Percentiles rank a stretch among this genome's conserved stretches.
Evolutionary conservation across 805 yeast species (phyloP).

Genomic region (Candida quercuum): DNA sequence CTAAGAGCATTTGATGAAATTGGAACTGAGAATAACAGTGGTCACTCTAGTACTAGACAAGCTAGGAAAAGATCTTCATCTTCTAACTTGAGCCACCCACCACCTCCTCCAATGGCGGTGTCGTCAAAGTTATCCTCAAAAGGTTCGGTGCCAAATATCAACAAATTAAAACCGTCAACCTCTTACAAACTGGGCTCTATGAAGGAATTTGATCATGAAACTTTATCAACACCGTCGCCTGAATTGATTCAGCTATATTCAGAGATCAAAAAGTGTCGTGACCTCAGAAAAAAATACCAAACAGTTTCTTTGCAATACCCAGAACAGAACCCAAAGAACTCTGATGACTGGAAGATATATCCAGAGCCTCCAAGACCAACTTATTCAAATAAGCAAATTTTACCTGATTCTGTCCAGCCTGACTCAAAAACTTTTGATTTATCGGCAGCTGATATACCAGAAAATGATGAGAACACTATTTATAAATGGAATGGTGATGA

Average conservation of each 20-base stretch:
- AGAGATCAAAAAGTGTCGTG: constrained; percentile 62
- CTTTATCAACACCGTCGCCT: constrained; percentile 57
- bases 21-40: constrained; percentile 7
- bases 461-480: constrained; percentile 40
- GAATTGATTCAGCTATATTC: constrained; percentile 61
- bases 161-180: constrained; percentile 11
- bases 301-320: constrained; percentile 65
- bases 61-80: constrained; percentile 29
- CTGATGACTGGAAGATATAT: constrained; percentile 67
- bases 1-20: constrained; percentile 46
- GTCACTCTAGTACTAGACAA: constrained; percentile 24
- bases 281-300: constrained; percentile 73
- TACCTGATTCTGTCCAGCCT: constrained; percentile 32
- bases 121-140: constrained; percentile 24
- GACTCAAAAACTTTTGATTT: constrained; percentile 39
- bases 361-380: constrained; percentile 95
- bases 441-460: constrained; percentile 37
- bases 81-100: constrained; percentile 32
- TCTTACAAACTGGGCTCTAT: constrained; percentile 41
- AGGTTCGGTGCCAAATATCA: constrained; percentile 3
- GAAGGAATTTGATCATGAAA: constrained; percentile 42
- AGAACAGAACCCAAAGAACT: constrained; percentile 80
- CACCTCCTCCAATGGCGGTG: constrained; percentile 30
- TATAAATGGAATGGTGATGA: constrained; percentile 54
- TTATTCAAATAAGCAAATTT: constrained; percentile 61